Base-by-base conservation (phyloP, 768 basidiomycete genomes). In the Xerocomus potaroensis region DNA sequence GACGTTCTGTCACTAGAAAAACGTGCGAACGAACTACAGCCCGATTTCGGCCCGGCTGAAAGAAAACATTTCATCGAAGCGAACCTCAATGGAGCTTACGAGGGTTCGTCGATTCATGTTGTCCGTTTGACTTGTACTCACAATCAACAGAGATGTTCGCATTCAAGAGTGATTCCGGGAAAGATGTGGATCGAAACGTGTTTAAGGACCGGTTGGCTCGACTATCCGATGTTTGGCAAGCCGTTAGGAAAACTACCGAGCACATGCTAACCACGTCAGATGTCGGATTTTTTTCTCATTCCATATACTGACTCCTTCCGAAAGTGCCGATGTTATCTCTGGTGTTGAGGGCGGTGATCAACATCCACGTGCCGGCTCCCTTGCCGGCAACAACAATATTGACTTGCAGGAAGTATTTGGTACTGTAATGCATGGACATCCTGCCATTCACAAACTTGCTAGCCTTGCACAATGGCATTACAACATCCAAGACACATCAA, bases 281-380 rank as follows among this genome's bases (percentile, higher is more conserved):
- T 9, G 8, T 11, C 32, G 14, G 31, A 32, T 38, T 45, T 14
- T 45, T n/a, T 32, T 21, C 29, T 39, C 40, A 22, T 19, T 35
- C 12, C 3, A 8, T 32, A 21, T 30, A 11, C 27, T 51, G 16
- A 55, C 21, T 4, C 24, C 38, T 48, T 38, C 19, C 19, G 31
- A 10, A 43, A 89, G 88, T 12, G 80, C 75, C 49, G 88, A 91
- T 57, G 61, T 85, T 21, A 70, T 77, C 3, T 77, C 82, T 52
- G 72, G 75, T 26, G 67, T 78, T 16, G 77, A 77, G 9, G 69
- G 73, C 10, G 77, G 79, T 50, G 77, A 78, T 1, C 32, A 44
- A 11, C 49, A 67, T 21, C 47, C 67, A n/a, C n/a, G n/a, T n/a
- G n/a, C n/a, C n/a, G n/a, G n/a, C 4, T 70, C 72, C 1, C 68